Evolutionary conservation across 2,329 filamentous ascomycete genomes (phyloP), one percentile per base, ranked within the genome.

Genomic region (Trichophyton verrucosum): DNA sequence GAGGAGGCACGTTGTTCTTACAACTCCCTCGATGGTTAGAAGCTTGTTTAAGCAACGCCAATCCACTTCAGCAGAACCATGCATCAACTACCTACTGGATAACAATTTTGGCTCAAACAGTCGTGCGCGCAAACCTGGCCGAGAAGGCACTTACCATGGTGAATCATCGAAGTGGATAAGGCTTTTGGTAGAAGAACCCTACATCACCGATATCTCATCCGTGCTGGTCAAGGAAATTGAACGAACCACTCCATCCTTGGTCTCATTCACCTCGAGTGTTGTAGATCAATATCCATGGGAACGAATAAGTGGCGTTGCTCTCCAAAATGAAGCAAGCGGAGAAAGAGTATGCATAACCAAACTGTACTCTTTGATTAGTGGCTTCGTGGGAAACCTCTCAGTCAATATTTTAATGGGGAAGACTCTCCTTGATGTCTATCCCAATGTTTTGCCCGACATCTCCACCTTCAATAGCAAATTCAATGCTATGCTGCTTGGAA

Each of bases 241-340:
- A 62, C 68, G 71, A 5, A 74, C 78, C 17, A 74, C 81, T 9
- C 79, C 81, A 3, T 80, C 82, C 59, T 69, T 87, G 38, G 77
- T 86, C 44, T 83, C 82, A 0, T 85, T 84, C 65, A 78, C 77
- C 42, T 74, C 77, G 6, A 84, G 82, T 17, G 73, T 78, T 1
- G 81, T 87, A 24, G 84, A 87, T 66, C 82, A 86, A 63, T 77
- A 78, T 65, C 74, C 75, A 1, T 87, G 85, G 84, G 85, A 87
- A 68, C 78, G 82, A 38, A 72, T 70, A n/a, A 77, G 74, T 17
- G 70, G 76, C 8, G 73, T 80, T 1, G 71, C 72, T 1, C 69
- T 76, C 8, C 68, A 74, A 3, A 77, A 79, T 15, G 65, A 72
- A 1, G 69, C 71, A n/a, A 73, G 69, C 4, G 66, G 68, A 38